Evolutionary conservation across 2,329 filamentous ascomycete genomes (phyloP), one percentile per base, ranked within the genome.

Genomic region (Chrysoporthe deuterocubensis): DNA sequence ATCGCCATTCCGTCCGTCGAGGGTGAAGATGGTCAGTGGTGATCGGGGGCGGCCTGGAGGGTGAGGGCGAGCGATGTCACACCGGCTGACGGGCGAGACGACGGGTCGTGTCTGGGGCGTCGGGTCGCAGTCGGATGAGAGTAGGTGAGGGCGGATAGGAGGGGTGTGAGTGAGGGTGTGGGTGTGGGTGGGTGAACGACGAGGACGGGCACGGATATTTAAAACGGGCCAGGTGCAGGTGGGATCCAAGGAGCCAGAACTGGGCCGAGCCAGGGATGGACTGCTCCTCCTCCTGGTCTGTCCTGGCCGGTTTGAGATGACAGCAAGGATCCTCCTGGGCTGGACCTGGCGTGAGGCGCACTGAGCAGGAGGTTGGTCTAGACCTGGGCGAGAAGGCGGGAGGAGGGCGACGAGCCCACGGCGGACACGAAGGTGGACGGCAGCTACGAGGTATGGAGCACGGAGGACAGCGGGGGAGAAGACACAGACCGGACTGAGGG

Each of bases 1-100:
- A 62, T 44, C 68, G 66, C 66, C 68, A 70, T 70, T 46, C 59
- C 66, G 66, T 66, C 68, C 50, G 66, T 61, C 46, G 54, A 64
- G 54, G 40, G 64, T 57, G 59, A 43, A n/a, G 52, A 50, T 14
- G 43, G 56, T 50, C 32, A 21, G 43, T 40, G 16, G 54, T n/a
- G 21, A 52, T 34, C 46, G 9, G 59, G 40, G 50, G 26, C 52
- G 40, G 44, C 63, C 56, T 44, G 59, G 43, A 66, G 46, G 59
- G 67, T 66, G 67, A 62, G n/a, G 57, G 6, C n/a, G 37, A 42
- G 6, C n/a, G 50, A 44, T 44, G 60, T 58, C 54, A 67, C 58
- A 57, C 58, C 50, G 46, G 57, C n/a, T 9, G n/a, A 42, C 16
- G 34, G 42, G 21, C 42, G 43, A 46, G 57, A 40, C 37, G 48